Base-by-base conservation (phyloP, 2,329 filamentous ascomycete genomes). In the Exophiala sp. region DNA sequence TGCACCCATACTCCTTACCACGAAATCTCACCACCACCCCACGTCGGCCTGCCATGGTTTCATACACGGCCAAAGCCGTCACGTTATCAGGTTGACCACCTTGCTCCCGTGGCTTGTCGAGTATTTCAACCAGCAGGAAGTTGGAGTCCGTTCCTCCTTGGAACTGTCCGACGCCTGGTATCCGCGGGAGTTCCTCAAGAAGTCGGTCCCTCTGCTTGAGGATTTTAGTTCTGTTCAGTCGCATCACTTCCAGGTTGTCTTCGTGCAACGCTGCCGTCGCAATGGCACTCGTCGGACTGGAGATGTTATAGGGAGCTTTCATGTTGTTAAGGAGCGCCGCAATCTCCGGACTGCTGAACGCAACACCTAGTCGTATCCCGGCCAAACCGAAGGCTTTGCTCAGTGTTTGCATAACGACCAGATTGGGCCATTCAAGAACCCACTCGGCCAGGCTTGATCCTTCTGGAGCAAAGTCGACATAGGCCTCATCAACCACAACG, bases 381-480 rank as follows among this genome's bases (percentile, higher is more conserved):
- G 93, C 93, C 64, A 98, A 79, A 22, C 93, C 93, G 64, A 98
- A 98, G 0, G 89, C 93, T 69, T 98, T 98, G 63, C 87, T 95
- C n/a, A 97, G 77, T 1, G 93, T 98, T 74, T 98, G 93, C 87
- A 97, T 88, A 50, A 98, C 90, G 14, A 96, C 89, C 21, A 98
- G 76, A 68, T 98, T 98, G 43, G 91, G 90, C 81, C 87, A 94
- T 63, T 95, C 89, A 29, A 79, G 76, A 1, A 95, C 90, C 85
- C 88, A 95, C 69, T 95, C 87, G 21, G 93, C 91, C 21, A 97
- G 77, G 58, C 86, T 94, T 35, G 86, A 77, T 21, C 80, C 82
- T 41, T 85, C 82, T 4, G 82, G 81, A 5, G 90, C 85, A 64
- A 97, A 98, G 70, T 98, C 93, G 62, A 98, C 82, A 70, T 98